Evolutionary conservation across 176 grass and related monocot genomes (phyloP).

Genomic region (Zea luxurians): DNA sequence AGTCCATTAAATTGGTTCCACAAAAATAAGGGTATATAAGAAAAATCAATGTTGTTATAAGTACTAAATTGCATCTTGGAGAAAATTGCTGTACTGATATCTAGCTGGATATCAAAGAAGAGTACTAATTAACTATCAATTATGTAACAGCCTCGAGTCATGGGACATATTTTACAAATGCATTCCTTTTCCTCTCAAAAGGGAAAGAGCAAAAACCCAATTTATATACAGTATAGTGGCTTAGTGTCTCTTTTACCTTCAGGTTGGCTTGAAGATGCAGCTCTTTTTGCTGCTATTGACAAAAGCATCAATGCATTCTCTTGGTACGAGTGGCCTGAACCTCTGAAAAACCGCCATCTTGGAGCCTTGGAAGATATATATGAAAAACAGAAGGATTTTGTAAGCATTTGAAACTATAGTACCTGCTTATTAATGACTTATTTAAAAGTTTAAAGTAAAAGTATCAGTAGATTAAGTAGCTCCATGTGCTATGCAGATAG

Average conservation of each 20-base stretch:
- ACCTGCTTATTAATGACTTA: slow-evolving; percentile 16
- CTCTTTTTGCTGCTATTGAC: slow-evolving; percentile 97
- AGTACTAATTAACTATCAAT: slow-evolving; percentile 6
- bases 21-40: background rate
- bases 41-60: background rate
- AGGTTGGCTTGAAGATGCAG: slow-evolving; percentile 99
- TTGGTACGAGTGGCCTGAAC: slow-evolving; percentile 92
- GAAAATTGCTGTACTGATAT: background rate
- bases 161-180: slow-evolving; percentile 2
- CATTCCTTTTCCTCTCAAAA: background rate
- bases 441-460: slow-evolving; percentile 3
- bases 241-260: slow-evolving; percentile 32
- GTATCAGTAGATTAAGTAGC: slow-evolving; percentile 9
- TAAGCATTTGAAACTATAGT: slow-evolving; percentile 46
- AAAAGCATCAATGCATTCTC: slow-evolving; percentile 54
- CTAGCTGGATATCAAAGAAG: slow-evolving; percentile 13
- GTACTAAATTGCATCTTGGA: background rate
- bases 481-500: slow-evolving; percentile 59
- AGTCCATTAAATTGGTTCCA: background rate
- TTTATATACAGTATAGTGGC: background rate
- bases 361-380: slow-evolving; percentile 78
- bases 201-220: background rate
- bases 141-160: background rate
- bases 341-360: slow-evolving; percentile 93
- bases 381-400: slow-evolving; percentile 73